Conservation (phyloP, 2,329 filamentous ascomycete species). For the Helotiales sp. region DNA sequence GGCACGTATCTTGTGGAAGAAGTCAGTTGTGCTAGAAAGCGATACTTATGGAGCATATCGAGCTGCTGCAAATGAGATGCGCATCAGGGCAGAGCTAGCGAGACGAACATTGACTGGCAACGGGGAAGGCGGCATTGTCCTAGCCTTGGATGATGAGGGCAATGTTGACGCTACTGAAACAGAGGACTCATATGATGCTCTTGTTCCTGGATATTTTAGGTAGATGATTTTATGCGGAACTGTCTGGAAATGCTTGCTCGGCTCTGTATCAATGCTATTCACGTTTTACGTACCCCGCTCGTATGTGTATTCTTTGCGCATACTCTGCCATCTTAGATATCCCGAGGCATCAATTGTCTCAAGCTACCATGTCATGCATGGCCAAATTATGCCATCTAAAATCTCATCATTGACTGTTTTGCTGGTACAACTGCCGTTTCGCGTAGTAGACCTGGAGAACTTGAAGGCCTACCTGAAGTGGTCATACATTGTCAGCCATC, state of each 20-base stretch:
- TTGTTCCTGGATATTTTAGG: slow-evolving; percentile 31
- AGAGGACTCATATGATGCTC: slow-evolving; percentile 29
- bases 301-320: not conserved
- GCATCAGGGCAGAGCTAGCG: slow-evolving; percentile 32
- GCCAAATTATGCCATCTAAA: too few relatives aligned
- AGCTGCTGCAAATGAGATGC: slow-evolving; percentile 23
- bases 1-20: slow-evolving; percentile 33
- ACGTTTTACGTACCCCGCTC: too few relatives aligned
- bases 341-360: too few relatives aligned
- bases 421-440: too few relatives aligned
- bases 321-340: too few relatives aligned
- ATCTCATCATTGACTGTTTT: too few relatives aligned
- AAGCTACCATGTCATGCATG: too few relatives aligned
- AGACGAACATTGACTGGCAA: slow-evolving; percentile 24
- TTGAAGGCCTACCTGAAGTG: too few relatives aligned
- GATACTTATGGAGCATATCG: slow-evolving; percentile 26
- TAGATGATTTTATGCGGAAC: not conserved
- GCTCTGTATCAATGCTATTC: too few relatives aligned
- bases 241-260: not conserved
- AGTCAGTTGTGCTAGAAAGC: slow-evolving; percentile 27
- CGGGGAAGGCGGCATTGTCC: slow-evolving; percentile 43
- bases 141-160: slow-evolving; percentile 43
- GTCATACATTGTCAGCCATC: too few relatives aligned
- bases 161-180: slow-evolving; percentile 19
- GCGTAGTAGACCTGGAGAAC: too few relatives aligned